Base-by-base conservation (phyloP, 805 yeast genomes). In the Priceomyces medius region DNA sequence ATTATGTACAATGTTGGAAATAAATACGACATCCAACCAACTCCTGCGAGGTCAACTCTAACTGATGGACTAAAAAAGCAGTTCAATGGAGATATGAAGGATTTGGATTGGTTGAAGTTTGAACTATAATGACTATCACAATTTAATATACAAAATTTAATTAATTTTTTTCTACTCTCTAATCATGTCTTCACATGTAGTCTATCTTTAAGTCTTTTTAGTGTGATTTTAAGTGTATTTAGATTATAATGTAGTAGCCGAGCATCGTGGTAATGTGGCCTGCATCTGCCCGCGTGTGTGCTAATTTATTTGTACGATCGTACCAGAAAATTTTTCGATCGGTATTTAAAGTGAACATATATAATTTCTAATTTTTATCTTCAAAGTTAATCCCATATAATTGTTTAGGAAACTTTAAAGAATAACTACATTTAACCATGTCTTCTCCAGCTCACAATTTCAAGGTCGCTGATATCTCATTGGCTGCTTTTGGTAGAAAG, bases 401-500 rank as follows among this genome's bases (percentile, higher is more conserved):
- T 31, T 31, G 34, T 19, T 31, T 31, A n/a, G n/a, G 5, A 12
- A 31, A 31, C 21, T 31, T 17, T 9, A 13, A 31, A 31, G 6
- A 31, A 31, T 19, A 13, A 17, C 12, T 14, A n/a, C 12, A 35
- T 6, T 19, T 26, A 19, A 45, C 4, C 20, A 58, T 58, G 63
- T 66, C 73, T 50, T 62, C 71, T 56, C 73, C 73, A 50, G 73
- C 74, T 47, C 58, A 64, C 58, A 85, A 82, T 73, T 93, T 81
- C 81, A 91, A 93, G 75, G 96, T 91, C 69, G 95, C 97, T 61
- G 99, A 91, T 74, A 86, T 93, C 73, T 87, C 97, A 59, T 82
- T 91, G 55, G 98, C 99, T 66, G 99, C 99, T 66, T 91, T 93
- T 73, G 99, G 99, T 77, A 89, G 99, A 81, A 93, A 91, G 76